Evolutionary conservation across 2,329 filamentous ascomycete genomes (phyloP).

Genomic region (Myriosclerotinia curreyana): DNA sequence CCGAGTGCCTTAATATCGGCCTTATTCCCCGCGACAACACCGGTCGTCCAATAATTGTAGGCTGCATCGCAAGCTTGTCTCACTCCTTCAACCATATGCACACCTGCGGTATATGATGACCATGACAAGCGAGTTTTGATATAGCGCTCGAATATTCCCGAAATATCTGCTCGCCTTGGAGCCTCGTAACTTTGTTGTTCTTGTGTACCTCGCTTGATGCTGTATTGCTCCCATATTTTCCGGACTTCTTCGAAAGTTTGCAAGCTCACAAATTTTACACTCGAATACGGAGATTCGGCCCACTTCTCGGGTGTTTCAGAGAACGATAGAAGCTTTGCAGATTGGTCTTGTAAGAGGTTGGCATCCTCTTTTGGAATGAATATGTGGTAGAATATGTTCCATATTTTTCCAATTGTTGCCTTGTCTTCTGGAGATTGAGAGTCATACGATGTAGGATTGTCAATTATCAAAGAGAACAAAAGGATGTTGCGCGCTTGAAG

Average conservation of each 20-base stretch:
- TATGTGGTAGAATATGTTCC: background rate
- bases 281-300: background rate
- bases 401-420: background rate
- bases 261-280: slow-evolving; percentile 1
- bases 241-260: slow-evolving; percentile 7
- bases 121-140: background rate
- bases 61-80: background rate
- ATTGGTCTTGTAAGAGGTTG: background rate
- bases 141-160: background rate
- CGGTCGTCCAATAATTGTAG: background rate
- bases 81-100: background rate
- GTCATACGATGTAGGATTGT: background rate
- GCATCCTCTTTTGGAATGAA: background rate
- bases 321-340: background rate
- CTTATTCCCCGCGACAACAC: background rate
- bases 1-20: background rate
- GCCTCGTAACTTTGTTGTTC: slow-evolving; percentile 1
- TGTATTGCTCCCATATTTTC: slow-evolving; percentile 11
- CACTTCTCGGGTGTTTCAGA: slow-evolving; percentile 6
- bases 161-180: background rate
- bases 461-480: slow-evolving; percentile 2
- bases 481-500: background rate
- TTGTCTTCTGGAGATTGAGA: background rate
- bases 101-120: background rate
- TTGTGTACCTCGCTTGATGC: background rate